These are phyloP conservation scores for Tuber melanosporum DNA, from an alignment of 495 filamentous ascomycete genomes.

Conservation along the genomic window DNA sequence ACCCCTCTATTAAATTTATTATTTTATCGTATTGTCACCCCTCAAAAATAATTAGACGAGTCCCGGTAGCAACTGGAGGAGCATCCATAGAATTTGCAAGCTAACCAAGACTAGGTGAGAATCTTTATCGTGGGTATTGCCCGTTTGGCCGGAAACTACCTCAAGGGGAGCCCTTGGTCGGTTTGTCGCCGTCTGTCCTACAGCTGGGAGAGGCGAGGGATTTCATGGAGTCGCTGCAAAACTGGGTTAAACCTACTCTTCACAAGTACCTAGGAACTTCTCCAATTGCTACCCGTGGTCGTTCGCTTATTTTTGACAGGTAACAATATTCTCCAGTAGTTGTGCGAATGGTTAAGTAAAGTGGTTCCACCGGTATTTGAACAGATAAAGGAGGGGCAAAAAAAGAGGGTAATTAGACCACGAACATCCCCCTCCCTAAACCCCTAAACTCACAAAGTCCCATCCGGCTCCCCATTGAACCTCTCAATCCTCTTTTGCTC, in stretches of 20 bases:
- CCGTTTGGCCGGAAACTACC: too few species aligned
- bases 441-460: conserved; percentile 53
- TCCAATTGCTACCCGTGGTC: background rate
- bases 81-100: too few species aligned
- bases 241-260: background rate
- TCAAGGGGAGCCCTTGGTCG: too few species aligned
- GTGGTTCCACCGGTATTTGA: background rate
- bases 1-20: background rate
- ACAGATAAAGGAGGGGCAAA: background rate
- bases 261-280: background rate
- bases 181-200: background rate
- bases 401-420: background rate
- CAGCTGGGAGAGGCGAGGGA: background rate
- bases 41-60: too few species aligned
- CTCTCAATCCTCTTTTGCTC: conserved; percentile 89
- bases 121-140: conserved; percentile 37
- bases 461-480: conserved; percentile 82
- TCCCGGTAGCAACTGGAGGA: too few species aligned
- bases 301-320: too few species aligned
- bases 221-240: background rate
- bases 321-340: background rate
- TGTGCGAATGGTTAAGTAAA: background rate
- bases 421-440: background rate
- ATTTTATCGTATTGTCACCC: background rate
- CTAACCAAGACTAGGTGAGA: too few species aligned